Conservation (phyloP, 2,329 filamentous ascomycete genomes). For the Dothideomycetes sp. region DNA sequence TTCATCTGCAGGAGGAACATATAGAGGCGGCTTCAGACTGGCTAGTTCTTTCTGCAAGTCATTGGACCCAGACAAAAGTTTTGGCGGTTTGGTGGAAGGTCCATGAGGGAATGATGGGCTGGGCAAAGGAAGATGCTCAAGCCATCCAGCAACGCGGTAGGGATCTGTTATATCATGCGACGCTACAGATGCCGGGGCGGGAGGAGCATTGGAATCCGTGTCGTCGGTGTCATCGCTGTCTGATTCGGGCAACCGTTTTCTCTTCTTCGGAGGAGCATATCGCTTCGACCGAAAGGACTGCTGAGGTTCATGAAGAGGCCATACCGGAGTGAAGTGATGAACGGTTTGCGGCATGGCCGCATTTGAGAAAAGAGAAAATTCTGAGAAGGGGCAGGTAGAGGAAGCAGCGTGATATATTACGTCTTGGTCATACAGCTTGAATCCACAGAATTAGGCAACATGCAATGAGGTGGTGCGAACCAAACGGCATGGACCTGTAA, state of each 20-base stretch:
- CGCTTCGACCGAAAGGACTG: constrained; percentile 12
- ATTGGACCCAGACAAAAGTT: constrained; percentile 12
- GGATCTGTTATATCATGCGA: constrained; percentile 25
- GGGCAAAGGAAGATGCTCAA: constrained; percentile 31
- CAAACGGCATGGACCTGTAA: no score
- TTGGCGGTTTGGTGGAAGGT: constrained; percentile 19
- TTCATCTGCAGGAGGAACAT: constrained; percentile 19
- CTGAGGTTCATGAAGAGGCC: constrained; percentile 8
- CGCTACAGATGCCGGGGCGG: not conserved
- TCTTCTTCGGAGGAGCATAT: constrained; percentile 16
- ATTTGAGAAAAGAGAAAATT: no score
- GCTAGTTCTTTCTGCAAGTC: constrained; percentile 33
- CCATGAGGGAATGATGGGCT: constrained; percentile 38
- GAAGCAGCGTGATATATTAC: no score
- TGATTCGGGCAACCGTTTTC: constrained; percentile 15
- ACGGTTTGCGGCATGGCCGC: constrained; percentile 10
- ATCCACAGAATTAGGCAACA: no score
- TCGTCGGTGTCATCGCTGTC: constrained; percentile 18
- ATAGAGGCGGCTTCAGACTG: constrained; percentile 33
- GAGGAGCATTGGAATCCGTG: constrained; percentile 18
- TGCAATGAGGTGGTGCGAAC: no score
- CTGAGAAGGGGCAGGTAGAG: not conserved
- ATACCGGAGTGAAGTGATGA: constrained; percentile 13
- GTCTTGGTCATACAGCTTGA: no score
- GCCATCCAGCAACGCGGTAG: constrained; percentile 33